These are phyloP conservation scores for Hydnomerulius pinastri DNA, from an alignment of 768 basidiomycete species.

Conservation along the genomic window DNA sequence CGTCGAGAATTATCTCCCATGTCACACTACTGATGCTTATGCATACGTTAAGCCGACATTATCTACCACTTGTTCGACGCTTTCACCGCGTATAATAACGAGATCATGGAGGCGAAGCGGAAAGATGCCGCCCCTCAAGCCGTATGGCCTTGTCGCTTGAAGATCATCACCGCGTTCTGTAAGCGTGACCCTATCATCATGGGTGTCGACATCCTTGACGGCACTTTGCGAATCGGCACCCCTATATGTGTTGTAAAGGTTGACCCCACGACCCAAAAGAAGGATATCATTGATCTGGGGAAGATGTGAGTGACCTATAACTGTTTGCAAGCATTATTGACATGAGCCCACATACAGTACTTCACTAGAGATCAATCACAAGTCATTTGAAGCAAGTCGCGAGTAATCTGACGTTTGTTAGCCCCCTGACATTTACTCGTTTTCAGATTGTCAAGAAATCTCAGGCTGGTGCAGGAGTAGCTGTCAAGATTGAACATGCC, in stretches of 20 bases:
- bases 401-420: neutral
- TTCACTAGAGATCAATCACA: constrained; percentile 97
- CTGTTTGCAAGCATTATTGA: constrained; percentile 4
- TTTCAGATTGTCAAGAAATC: constrained; percentile 84
- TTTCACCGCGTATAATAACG: constrained; percentile 91
- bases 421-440: neutral
- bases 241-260: constrained; percentile 93
- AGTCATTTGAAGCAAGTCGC: constrained; percentile 67
- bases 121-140: constrained; percentile 92
- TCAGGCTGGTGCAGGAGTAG: constrained; percentile 95
- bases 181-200: constrained; percentile 97
- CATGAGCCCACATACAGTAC: constrained; percentile 52
- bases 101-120: constrained; percentile 90
- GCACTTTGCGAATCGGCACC: constrained; percentile 87
- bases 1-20: neutral
- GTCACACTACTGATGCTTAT: neutral
- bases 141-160: constrained; percentile 94
- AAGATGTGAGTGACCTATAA: constrained; percentile 70
- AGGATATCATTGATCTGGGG: constrained; percentile 88
- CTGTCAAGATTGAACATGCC: constrained; percentile 98
- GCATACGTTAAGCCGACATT: constrained; percentile 95
- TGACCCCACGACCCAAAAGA: constrained; percentile 87
- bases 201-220: constrained; percentile 95
- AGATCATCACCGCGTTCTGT: constrained; percentile 91
- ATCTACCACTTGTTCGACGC: constrained; percentile 98